Percentiles rank a stretch among this genome's conserved stretches.
Evolutionary conservation across 2,329 filamentous ascomycete genomes (phyloP).

Genomic region (Fusarium subtropicale): DNA sequence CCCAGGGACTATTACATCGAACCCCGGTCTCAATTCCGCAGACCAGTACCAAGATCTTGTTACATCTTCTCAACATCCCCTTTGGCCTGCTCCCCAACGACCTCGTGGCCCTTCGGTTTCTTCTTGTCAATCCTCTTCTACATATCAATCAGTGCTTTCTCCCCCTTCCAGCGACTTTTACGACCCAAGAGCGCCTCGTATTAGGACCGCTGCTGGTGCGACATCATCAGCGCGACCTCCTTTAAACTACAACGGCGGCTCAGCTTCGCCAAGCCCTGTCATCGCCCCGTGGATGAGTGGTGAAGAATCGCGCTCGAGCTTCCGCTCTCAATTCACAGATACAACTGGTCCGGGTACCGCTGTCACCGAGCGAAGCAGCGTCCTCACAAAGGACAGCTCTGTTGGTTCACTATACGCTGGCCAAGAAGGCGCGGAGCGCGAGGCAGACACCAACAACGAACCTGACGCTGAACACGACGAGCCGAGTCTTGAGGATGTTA

Average conservation of each 20-base stretch:
- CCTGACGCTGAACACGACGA: constrained; percentile 61
- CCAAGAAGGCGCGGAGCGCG: constrained; percentile 43
- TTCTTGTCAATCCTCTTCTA: constrained; percentile 60
- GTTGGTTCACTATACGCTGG: constrained; percentile 67
- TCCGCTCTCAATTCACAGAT: constrained; percentile 65
- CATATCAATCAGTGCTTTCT: constrained; percentile 55
- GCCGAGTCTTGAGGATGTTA: constrained; percentile 74
- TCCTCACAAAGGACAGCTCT: constrained; percentile 83
- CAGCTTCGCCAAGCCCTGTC: constrained; percentile 52
- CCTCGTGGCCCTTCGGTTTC: constrained; percentile 61
- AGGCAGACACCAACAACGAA: constrained; percentile 51
- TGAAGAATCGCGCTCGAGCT: constrained; percentile 67
- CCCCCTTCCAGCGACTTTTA: constrained; percentile 57
- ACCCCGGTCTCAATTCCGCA: constrained; percentile 45
- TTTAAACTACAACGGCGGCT: constrained; percentile 52
- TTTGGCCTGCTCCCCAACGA: constrained; percentile 56
- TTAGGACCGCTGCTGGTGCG: constrained; percentile 45
- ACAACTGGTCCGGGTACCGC: constrained; percentile 68
- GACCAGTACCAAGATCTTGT: constrained; percentile 50
- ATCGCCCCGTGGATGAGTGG: constrained; percentile 61
- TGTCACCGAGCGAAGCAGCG: constrained; percentile 85
- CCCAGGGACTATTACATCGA: constrained; percentile 29
- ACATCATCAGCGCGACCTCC: constrained; percentile 45
- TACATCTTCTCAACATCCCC: constrained; percentile 47
- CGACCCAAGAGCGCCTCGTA: constrained; percentile 50